Conservation (phyloP, 768 basidiomycete species). For the Guyanaporus albipodus region DNA sequence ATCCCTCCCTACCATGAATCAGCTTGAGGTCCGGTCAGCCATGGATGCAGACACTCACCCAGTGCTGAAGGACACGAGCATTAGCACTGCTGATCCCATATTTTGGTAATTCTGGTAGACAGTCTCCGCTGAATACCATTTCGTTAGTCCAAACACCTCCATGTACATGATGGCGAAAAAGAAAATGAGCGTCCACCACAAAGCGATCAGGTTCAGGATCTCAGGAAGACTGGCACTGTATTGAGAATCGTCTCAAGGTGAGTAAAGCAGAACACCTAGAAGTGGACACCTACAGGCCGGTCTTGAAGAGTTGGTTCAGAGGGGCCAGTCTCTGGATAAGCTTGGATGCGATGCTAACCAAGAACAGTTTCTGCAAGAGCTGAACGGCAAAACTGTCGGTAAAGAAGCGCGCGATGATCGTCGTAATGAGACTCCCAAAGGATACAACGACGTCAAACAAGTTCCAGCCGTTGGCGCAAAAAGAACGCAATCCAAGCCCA, state of each 20-base stretch:
- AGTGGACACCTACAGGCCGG: slow-evolving; percentile 66
- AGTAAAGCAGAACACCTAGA: neutral
- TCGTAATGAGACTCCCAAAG: slow-evolving; percentile 79
- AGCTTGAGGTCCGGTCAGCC: slow-evolving; percentile 1
- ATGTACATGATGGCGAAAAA: slow-evolving; percentile 87
- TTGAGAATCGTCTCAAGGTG: neutral
- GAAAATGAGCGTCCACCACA: slow-evolving; percentile 88
- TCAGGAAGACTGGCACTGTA: slow-evolving; percentile 79
- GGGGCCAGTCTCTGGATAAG: slow-evolving; percentile 84
- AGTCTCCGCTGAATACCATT: slow-evolving; percentile 65
- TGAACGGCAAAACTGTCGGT: slow-evolving; percentile 47
- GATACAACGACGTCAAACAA: slow-evolving; percentile 83
- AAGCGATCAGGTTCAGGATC: slow-evolving; percentile 75
- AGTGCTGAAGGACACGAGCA: slow-evolving; percentile 89
- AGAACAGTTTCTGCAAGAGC: slow-evolving; percentile 85
- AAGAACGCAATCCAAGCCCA: slow-evolving; percentile 82
- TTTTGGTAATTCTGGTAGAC: slow-evolving; percentile 68
- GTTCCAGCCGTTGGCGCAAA: slow-evolving; percentile 92
- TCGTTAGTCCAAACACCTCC: slow-evolving; percentile 90
- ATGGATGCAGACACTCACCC: slow-evolving; percentile 52
- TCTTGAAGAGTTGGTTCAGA: slow-evolving; percentile 95
- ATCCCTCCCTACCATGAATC: slow-evolving; percentile 64
- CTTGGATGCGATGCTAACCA: slow-evolving; percentile 92
- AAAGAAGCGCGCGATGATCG: slow-evolving; percentile 61
- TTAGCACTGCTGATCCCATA: slow-evolving; percentile 75